Evolutionary conservation across 768 basidiomycete species (phyloP).

Genomic region (Rhizopogon vesiculosus): DNA sequence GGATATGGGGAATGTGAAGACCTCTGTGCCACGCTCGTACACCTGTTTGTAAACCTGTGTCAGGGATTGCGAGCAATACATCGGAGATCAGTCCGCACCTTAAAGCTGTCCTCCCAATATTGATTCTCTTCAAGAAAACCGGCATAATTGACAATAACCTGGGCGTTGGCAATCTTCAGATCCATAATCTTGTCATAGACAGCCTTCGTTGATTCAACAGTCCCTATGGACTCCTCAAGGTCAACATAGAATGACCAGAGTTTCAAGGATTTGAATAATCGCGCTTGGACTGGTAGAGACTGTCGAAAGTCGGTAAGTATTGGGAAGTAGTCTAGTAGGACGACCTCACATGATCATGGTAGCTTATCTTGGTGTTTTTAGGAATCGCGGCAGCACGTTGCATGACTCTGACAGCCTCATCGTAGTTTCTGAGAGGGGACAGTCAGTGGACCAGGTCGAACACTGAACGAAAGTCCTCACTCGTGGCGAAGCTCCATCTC

Average conservation of each 20-base stretch:
- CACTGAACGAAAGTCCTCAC: slow-evolving; percentile 42
- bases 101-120: slow-evolving; percentile 99
- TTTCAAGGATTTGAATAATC: slow-evolving; percentile 96
- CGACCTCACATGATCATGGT: slow-evolving; percentile 83
- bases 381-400: slow-evolving; percentile 92
- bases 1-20: slow-evolving; percentile 96
- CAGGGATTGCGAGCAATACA: not conserved
- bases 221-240: slow-evolving; percentile 94
- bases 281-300: slow-evolving; percentile 80
- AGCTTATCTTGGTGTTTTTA: slow-evolving; percentile 85
- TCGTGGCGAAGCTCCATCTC: slow-evolving; percentile 97
- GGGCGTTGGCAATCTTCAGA: slow-evolving; percentile 95
- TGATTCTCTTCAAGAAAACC: slow-evolving; percentile 96
- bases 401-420: slow-evolving; percentile 93
- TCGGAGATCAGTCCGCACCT: slow-evolving; percentile 40
- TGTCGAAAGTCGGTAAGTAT: slow-evolving; percentile 27
- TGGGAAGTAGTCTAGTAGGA: not conserved
- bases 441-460: slow-evolving; percentile 8
- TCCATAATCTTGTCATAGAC: slow-evolving; percentile 97
- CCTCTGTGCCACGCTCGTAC: slow-evolving; percentile 94
- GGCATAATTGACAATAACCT: slow-evolving; percentile 96
- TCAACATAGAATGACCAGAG: slow-evolving; percentile 99
- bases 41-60: slow-evolving; percentile 43
- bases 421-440: slow-evolving; percentile 71
- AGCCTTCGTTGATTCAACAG: slow-evolving; percentile 84